Base-by-base conservation (phyloP, 2,329 filamentous ascomycete genomes). In the Aspergillus melleus region DNA sequence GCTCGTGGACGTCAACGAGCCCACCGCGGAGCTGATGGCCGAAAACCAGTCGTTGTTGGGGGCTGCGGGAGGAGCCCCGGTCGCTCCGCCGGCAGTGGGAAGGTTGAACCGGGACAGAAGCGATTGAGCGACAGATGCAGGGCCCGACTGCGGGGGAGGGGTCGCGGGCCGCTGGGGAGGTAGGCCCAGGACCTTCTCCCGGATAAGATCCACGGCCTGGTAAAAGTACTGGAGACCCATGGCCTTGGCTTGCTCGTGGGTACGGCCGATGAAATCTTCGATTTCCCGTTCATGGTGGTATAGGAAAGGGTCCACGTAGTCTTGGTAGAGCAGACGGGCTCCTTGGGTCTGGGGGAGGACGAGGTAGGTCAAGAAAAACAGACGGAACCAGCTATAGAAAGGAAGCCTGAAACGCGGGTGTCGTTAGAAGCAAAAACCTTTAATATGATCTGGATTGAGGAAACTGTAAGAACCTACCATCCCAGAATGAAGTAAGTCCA, bases 261-360 rank as follows among this genome's bases (percentile, higher is more conserved):
- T 83, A 61, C 87, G 85, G 65, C 88, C 88, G 75, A 98, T 97
- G 72, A 96, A 89, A 62, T 91, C 87, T 72, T 99, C 95, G 76
- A 99, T 98, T 66, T 91, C 87, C 49, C 83, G 77, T 77, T 98
- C 95, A 76, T 99, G 94, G 62, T 92, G 85, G 70, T 87, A 83
- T 53, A 99, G 87, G 80, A 94, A 96, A 0, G 94, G 94, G 76
- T 96, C 89, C 61, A 98, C 83, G 75, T 95, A 88, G 62, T 87
- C 84, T 71, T 92, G 87, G 81, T 98, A 99, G 64, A 98, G 82
- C 69, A 90, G 80, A 62, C 90, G 90, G 59, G 93, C 92, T 74
- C 95, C 95, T 74, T 97, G 94, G n/a, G 92, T 95, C 76, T 96
- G 94, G 0, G 94, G 95, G n/a, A 96, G 87, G 71, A 98, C 92